Percentiles rank a stretch among this genome's conserved stretches.
Evolutionary conservation across 371 early-diverging fungal genomes (phyloP).

Genomic region (Mucor plumbeus): DNA sequence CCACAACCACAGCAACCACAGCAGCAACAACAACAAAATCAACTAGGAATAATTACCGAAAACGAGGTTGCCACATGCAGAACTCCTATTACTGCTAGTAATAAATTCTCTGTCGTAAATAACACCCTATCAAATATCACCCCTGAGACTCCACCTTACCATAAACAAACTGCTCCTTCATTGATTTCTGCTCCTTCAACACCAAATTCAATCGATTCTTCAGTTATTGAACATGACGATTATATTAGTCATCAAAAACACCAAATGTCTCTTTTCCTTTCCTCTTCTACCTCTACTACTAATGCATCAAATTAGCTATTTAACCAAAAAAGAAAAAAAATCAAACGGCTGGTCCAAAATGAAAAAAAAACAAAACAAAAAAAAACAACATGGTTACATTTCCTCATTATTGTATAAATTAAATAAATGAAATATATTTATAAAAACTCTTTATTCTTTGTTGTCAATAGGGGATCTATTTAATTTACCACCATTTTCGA

Average conservation of each 20-base stretch:
- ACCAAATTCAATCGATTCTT: slow-evolving; percentile 44
- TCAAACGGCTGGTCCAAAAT: slow-evolving; percentile 13
- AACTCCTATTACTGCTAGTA: not conserved
- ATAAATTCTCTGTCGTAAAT: not conserved
- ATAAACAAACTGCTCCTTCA: slow-evolving; percentile 31
- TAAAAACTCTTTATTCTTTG: not conserved
- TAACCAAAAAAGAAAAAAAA: not conserved
- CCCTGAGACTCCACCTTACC: slow-evolving; percentile 33
- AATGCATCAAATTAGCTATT: not conserved
- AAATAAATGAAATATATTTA: not conserved
- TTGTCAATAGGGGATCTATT: not conserved
- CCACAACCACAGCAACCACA: too few relatives aligned
- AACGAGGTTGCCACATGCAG: slow-evolving; percentile 9
- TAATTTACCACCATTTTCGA: slow-evolving; percentile 48
- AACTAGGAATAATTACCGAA: slow-evolving; percentile 24
- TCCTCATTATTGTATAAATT: not conserved
- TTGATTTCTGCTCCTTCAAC: slow-evolving; percentile 46
- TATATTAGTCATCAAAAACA: slow-evolving; percentile 12
- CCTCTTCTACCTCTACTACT: too few relatives aligned
- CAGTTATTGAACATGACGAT: slow-evolving; percentile 22
- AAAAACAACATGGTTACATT: slow-evolving; percentile 5
- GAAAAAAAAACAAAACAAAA: slow-evolving; percentile 1
- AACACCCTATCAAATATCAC: not conserved
- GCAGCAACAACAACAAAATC: slow-evolving; percentile 5
- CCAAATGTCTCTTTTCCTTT: not conserved